Conservation (phyloP, 2,329 filamentous ascomycete genomes). For the Mycosphaerelloides madeirae region DNA sequence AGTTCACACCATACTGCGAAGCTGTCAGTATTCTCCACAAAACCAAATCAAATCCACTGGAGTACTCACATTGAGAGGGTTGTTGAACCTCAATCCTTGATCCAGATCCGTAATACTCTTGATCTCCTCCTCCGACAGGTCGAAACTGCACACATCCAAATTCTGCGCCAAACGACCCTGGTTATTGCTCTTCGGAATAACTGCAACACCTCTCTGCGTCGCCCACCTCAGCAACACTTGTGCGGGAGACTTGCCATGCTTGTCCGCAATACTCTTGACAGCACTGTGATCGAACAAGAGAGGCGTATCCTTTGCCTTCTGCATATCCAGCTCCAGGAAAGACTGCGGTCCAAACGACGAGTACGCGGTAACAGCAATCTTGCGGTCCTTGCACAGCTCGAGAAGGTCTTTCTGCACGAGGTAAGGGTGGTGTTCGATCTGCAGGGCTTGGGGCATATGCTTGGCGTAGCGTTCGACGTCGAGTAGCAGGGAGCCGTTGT, state of each 20-base stretch:
- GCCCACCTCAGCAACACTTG: slow-evolving; percentile 85
- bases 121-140: slow-evolving; percentile 62
- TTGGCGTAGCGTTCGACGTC: slow-evolving; percentile 74
- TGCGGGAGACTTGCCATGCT: slow-evolving; percentile 67
- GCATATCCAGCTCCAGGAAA: slow-evolving; percentile 72
- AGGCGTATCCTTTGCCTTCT: slow-evolving; percentile 59
- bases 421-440: slow-evolving; percentile 90
- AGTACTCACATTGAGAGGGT: slow-evolving; percentile 61
- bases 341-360: slow-evolving; percentile 75
- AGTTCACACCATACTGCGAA: too few relatives aligned
- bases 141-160: slow-evolving; percentile 61
- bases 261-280: slow-evolving; percentile 62
- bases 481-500: slow-evolving; percentile 71
- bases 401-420: slow-evolving; percentile 70
- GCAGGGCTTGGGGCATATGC: slow-evolving; percentile 69
- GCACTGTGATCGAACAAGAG: slow-evolving; percentile 66
- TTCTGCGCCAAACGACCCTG: slow-evolving; percentile 58
- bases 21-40: too few relatives aligned
- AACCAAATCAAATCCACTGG: too few relatives aligned
- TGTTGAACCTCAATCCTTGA: slow-evolving; percentile 67
- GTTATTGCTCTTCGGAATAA: slow-evolving; percentile 74
- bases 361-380: slow-evolving; percentile 75
- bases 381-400: slow-evolving; percentile 63
- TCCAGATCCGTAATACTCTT: slow-evolving; percentile 63
- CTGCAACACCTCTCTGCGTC: slow-evolving; percentile 73